phyloP scores from a whole-genome alignment of 306 rosid genomes.

The Lathyrus tuberosus region DNA sequence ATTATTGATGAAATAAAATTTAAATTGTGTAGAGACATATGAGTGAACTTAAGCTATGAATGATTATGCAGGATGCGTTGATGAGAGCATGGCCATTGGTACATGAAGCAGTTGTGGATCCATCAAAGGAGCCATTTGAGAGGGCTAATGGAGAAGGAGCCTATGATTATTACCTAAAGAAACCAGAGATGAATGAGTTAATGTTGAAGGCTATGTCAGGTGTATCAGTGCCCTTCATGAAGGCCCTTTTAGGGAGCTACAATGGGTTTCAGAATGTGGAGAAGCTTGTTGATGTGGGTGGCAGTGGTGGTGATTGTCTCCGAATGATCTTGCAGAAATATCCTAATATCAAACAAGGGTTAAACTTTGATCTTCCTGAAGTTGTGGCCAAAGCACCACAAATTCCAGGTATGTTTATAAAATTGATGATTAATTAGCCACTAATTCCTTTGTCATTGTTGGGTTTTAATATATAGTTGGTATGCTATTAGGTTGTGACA shows the following conservation, averaged over 20 bases:
- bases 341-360: slow-evolving; percentile 57
- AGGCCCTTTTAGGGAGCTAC: slow-evolving; percentile 63
- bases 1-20: too few relatives aligned
- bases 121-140: slow-evolving; percentile 72
- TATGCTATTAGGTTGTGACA: not conserved
- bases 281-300: slow-evolving; percentile 85
- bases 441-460: not conserved
- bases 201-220: slow-evolving; percentile 91
- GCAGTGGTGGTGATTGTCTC: slow-evolving; percentile 92
- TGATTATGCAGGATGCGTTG: slow-evolving; percentile 58
- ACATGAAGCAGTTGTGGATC: slow-evolving; percentile 86
- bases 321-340: slow-evolving; percentile 67
- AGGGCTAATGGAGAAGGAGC: slow-evolving; percentile 80
- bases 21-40: too few relatives aligned
- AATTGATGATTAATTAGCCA: not conserved
- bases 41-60: not conserved
- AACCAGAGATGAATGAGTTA: slow-evolving; percentile 73
- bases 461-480: not conserved
- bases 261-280: slow-evolving; percentile 65
- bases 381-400: slow-evolving; percentile 81
- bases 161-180: slow-evolving; percentile 68
- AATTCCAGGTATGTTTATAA: slow-evolving; percentile 47
- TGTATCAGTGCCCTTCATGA: slow-evolving; percentile 84
- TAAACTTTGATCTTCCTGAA: slow-evolving; percentile 83
- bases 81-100: slow-evolving; percentile 86